Conservation (phyloP, 495 filamentous ascomycete genomes). For the Aspergillus wentii region DNA sequence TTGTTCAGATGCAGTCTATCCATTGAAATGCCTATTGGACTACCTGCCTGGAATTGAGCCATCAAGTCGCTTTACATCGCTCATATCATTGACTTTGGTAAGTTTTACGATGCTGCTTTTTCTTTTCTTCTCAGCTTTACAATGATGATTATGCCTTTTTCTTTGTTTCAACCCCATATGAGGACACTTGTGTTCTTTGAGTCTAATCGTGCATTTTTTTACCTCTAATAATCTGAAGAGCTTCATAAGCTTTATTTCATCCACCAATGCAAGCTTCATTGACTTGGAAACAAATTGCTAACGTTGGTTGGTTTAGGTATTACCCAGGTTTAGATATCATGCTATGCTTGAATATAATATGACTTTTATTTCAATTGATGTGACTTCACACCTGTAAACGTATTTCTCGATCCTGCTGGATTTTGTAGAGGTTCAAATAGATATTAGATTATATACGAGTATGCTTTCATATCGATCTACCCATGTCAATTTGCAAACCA, state of each 20-base stretch:
- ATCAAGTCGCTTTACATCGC: background rate
- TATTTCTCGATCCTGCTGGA: too few relatives aligned
- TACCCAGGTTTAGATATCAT: background rate
- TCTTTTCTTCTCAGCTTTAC: constrained; percentile 1
- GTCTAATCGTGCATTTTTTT: constrained; percentile 18
- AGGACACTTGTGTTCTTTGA: constrained; percentile 25
- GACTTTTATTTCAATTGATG: too few relatives aligned
- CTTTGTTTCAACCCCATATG: constrained; percentile 44
- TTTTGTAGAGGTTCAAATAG: too few relatives aligned
- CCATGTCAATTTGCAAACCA: too few relatives aligned
- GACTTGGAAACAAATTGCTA: background rate
- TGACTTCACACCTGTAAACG: too few relatives aligned
- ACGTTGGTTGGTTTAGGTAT: background rate
- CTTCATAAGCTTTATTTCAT: background rate
- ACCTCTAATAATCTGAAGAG: constrained; percentile 14
- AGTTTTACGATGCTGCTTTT: constrained; percentile 3
- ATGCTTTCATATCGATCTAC: too few relatives aligned
- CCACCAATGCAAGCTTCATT: background rate
- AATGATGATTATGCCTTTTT: constrained; percentile 35
- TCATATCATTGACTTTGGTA: constrained; percentile 3
- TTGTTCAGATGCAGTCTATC: too few relatives aligned
- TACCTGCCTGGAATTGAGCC: background rate
- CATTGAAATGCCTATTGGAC: too few relatives aligned
- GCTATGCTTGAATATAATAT: background rate
- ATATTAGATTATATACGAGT: too few relatives aligned